Evolutionary conservation across 805 yeast species (phyloP).

Genomic region (Peterozyma xylosa): DNA sequence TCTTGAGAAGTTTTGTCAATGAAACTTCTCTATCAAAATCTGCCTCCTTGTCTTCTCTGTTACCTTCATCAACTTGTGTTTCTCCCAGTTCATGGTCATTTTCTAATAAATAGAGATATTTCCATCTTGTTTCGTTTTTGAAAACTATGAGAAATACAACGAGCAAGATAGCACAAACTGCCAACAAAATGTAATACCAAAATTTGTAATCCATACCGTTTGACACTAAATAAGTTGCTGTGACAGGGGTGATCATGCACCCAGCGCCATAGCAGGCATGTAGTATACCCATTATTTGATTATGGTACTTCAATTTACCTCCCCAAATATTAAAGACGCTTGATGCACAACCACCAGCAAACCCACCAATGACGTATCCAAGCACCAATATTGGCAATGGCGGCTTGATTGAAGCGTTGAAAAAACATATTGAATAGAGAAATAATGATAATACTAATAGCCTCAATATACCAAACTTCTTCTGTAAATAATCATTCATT

Average conservation of each 20-base stretch:
- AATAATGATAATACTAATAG: conserved; percentile 1
- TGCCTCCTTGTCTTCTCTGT: background rate
- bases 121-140: conserved; percentile 36
- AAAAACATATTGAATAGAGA: conserved; percentile 3
- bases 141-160: conserved; percentile 21
- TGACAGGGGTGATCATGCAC: conserved; percentile 41
- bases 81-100: background rate
- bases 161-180: conserved; percentile 19
- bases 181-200: conserved; percentile 32
- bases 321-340: conserved; percentile 20
- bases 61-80: background rate
- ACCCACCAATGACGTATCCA: conserved; percentile 5
- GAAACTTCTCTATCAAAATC: conserved; percentile 7
- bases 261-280: conserved; percentile 51
- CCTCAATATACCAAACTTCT: conserved; percentile 4
- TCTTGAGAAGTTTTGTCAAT: conserved; percentile 16
- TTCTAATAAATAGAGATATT: conserved; percentile 26
- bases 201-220: conserved; percentile 35
- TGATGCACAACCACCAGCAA: conserved; percentile 8
- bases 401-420: conserved; percentile 4
- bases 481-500: conserved; percentile 8
- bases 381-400: conserved; percentile 4
- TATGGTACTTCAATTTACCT: conserved; percentile 36
- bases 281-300: conserved; percentile 42
- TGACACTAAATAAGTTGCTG: conserved; percentile 33